These are phyloP conservation scores for Arthrobotrys pseudoclavata DNA, from an alignment of 2,329 filamentous ascomycete genomes.

Conservation along the genomic window DNA sequence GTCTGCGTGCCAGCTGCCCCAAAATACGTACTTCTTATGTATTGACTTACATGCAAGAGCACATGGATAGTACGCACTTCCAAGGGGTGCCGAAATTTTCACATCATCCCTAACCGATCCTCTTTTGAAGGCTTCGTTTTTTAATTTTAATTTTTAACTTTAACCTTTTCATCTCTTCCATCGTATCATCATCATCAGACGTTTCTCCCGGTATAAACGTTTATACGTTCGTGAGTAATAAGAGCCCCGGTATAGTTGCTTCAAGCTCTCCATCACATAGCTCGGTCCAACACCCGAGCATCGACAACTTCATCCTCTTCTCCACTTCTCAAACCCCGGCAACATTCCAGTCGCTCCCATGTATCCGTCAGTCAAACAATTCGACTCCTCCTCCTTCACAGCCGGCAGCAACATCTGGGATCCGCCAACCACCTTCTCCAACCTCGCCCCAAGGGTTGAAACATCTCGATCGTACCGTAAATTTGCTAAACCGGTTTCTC, in stretches of 20 bases:
- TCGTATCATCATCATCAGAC: constrained; percentile 17
- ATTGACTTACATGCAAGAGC: no score
- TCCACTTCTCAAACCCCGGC: neutral
- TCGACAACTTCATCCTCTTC: constrained; percentile 10
- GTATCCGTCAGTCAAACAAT: constrained; percentile 45
- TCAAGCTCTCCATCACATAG: neutral
- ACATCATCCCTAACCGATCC: constrained; percentile 12
- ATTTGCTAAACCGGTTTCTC: constrained; percentile 54
- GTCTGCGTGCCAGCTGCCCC: constrained; percentile 18
- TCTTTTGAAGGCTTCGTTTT: neutral
- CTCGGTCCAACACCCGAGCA: constrained; percentile 9
- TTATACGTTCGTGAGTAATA: neutral
- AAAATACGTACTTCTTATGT: no score
- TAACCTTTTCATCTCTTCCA: neutral
- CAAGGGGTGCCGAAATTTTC: constrained; percentile 45
- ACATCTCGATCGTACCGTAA: constrained; percentile 47
- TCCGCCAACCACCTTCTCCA: constrained; percentile 45
- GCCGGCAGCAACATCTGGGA: constrained; percentile 39
- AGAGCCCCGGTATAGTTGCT: neutral
- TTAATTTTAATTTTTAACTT: neutral
- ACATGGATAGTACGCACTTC: neutral
- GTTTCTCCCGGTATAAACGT: neutral
- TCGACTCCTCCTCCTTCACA: constrained; percentile 37
- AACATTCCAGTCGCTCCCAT: constrained; percentile 38
- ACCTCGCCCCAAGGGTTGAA: constrained; percentile 38